These are phyloP conservation scores for Rosa hybrid DNA, from an alignment of 331 rosid genomes.

Conservation along the genomic window DNA sequence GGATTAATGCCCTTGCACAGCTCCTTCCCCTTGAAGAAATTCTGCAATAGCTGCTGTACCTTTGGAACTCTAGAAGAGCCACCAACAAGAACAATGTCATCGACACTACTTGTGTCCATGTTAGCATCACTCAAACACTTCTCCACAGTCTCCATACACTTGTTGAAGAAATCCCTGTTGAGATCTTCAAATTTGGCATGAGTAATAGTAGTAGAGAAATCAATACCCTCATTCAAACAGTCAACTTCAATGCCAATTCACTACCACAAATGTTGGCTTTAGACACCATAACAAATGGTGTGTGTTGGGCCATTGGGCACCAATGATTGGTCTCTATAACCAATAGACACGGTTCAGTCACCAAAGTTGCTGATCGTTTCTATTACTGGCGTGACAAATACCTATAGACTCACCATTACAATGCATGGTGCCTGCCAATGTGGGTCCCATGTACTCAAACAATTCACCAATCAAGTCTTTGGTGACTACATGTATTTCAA, in stretches of 20 bases:
- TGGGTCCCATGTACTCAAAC: no score
- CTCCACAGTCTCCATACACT: background rate
- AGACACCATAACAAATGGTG: no score
- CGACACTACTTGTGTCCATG: background rate
- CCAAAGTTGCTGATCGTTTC: no score
- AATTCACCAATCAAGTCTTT: no score
- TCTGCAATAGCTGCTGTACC: background rate
- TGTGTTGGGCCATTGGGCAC: no score
- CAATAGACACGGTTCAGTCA: no score
- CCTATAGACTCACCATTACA: no score
- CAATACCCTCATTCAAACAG: background rate
- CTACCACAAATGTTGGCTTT: no score
- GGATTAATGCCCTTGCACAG: background rate
- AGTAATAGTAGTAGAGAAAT: background rate
- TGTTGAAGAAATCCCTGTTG: background rate
- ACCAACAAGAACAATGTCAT: background rate
- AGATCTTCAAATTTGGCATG: background rate
- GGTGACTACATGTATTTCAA: no score
- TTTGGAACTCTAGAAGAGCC: background rate
- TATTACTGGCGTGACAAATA: no score
- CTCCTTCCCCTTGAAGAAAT: background rate
- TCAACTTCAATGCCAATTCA: background rate
- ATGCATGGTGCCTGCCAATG: no score
- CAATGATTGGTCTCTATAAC: no score
- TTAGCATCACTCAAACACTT: background rate